phyloP scores from a whole-genome alignment of 2,329 filamentous ascomycete genomes.

The Bipolaris sorokiniana region DNA sequence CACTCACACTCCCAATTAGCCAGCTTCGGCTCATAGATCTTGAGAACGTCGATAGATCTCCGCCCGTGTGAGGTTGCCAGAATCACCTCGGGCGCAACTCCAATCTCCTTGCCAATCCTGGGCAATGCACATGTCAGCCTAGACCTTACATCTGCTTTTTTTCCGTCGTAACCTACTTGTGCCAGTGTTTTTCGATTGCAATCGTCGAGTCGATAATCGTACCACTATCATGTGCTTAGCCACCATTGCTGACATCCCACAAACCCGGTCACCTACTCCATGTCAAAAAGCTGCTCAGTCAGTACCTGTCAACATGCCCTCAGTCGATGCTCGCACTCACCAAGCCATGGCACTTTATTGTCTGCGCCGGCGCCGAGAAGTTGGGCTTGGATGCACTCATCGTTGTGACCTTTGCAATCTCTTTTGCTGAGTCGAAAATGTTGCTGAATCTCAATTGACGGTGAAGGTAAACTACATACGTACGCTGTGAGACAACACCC shows the following conservation, averaged over 20 bases:
- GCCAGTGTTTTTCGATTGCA: conserved; percentile 80
- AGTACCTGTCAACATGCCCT: conserved; percentile 12
- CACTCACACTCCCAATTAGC: conserved; percentile 91
- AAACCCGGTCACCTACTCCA: conserved; percentile 34
- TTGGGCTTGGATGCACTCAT: conserved; percentile 44
- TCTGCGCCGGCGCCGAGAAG: conserved; percentile 52
- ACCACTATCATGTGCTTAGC: conserved; percentile 56
- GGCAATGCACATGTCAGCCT: conserved; percentile 16
- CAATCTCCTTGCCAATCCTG: conserved; percentile 82
- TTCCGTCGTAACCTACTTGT: conserved; percentile 58
- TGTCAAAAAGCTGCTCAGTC: conserved; percentile 42
- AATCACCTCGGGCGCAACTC: conserved; percentile 82
- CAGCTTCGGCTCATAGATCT: conserved; percentile 78
- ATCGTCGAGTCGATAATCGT: conserved; percentile 83
- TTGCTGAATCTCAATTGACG: neutral
- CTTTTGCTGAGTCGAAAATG: neutral
- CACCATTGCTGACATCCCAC: neutral
- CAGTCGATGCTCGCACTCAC: conserved; percentile 32
- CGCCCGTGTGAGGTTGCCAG: conserved; percentile 90
- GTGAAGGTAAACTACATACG: neutral
- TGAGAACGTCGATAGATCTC: conserved; percentile 83
- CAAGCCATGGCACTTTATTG: conserved; percentile 52
- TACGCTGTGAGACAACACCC: conserved; percentile 4
- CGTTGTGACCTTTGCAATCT: neutral
- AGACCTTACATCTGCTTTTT: neutral